These are phyloP conservation scores for Blastocystis sp. DNA, from an alignment of 352 stramenopile species.

Conservation along the genomic window DNA sequence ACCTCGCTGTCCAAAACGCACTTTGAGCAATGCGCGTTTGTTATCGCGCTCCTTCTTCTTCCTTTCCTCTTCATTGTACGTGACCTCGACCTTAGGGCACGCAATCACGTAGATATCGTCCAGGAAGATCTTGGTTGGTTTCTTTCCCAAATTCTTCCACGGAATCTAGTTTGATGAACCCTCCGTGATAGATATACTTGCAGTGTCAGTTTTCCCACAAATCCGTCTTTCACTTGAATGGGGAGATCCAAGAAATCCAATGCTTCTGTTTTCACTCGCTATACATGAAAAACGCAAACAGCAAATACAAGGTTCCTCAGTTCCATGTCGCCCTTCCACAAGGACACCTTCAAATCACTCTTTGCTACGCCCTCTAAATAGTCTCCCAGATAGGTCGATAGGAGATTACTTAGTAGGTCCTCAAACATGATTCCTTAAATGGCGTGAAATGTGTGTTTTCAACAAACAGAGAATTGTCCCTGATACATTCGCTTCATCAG, in stretches of 20 bases:
- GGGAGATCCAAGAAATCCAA: slow-evolving; percentile 38
- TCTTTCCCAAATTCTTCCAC: slow-evolving; percentile 55
- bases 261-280: slow-evolving; percentile 45
- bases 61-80: slow-evolving; percentile 14
- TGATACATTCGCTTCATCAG: no score
- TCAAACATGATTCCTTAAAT: slow-evolving; percentile 37
- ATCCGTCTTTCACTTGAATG: slow-evolving; percentile 47
- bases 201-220: slow-evolving; percentile 22
- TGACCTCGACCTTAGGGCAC: neutral
- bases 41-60: neutral
- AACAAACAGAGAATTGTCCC: no score
- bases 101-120: slow-evolving; percentile 51
- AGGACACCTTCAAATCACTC: slow-evolving; percentile 41
- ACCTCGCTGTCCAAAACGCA: neutral
- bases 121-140: slow-evolving; percentile 37
- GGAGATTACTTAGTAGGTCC: slow-evolving; percentile 49
- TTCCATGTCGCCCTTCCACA: slow-evolving; percentile 49
- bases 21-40: slow-evolving; percentile 23
- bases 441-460: no score
- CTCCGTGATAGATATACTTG: neutral
- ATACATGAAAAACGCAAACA: neutral
- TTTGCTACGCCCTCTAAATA: slow-evolving; percentile 36
- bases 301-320: slow-evolving; percentile 24
- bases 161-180: neutral
- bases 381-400: slow-evolving; percentile 45